Evolutionary conservation across 768 basidiomycete genomes (phyloP), one percentile per base, ranked within the genome.

Genomic region (Calocybe cyanea): DNA sequence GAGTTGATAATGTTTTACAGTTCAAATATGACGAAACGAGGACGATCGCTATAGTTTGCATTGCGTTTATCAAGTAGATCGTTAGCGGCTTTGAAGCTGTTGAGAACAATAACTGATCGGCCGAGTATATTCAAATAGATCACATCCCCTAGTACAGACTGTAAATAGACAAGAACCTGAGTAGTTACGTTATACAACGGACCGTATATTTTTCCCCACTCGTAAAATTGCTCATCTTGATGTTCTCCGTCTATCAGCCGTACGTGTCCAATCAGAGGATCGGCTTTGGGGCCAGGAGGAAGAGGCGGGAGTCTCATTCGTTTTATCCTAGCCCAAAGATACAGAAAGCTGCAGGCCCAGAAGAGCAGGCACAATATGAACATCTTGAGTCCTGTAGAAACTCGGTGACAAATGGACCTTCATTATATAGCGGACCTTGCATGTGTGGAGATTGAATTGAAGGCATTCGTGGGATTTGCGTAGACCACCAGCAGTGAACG

Each of bases 241-340:
- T 49, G 34, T 15, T 49, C 35, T 13, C 35, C 28, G 7, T 46
- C 45, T 0, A 52, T 39, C 14, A 49, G 13, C n/a, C 51, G 44
- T 13, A 57, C 20, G 41, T 57, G 56, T 14, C 53, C 53, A 13
- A 57, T 50, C 21, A 57, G 14, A 10, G 51, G 53, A 2, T 54
- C 51, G 7, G 46, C 48, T 6, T 48, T 50, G 25, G 56, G 56
- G 13, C 56, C 53, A 25, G 56, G 53, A 2, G 53, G 56, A 7
- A 57, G 45, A 6, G 52, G 50, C 7, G 17, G 32, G 10, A 10
- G 35, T 28, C 17, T 38, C 23, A 17, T 32, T 2, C 33, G 13
- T 2, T 9, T 28, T 11, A 15, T 24, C 24, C 5, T 23, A 4
- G 5, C 8, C 6, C 18, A 19, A 18, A 46, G 14, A 8, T 20